phyloP scores from a whole-genome alignment of 108 stramenopile genomes.

The Cyclotella baltica region DNA sequence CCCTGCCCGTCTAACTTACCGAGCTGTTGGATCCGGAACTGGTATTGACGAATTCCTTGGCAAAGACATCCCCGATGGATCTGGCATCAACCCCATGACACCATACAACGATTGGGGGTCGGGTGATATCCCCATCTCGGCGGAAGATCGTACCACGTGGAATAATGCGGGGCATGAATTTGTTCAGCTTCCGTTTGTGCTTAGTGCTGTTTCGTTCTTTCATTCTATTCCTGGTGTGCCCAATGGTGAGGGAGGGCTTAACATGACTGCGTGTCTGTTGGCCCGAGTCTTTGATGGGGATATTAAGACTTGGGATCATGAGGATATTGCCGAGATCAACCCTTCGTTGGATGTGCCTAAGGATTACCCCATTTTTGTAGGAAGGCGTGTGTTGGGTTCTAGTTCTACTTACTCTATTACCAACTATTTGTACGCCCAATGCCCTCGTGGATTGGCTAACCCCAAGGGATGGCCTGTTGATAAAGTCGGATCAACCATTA shows the following conservation, averaged over 20 bases:
- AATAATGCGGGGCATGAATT: constrained; percentile 41
- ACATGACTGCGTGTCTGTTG: constrained; percentile 76
- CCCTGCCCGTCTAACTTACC: constrained; percentile 81
- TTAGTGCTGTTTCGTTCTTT: constrained; percentile 82
- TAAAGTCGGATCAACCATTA: constrained; percentile 48
- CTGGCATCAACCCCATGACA: constrained; percentile 19
- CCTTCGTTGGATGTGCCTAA: constrained; percentile 21
- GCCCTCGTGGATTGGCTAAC: constrained; percentile 46
- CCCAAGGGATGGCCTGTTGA: constrained; percentile 71
- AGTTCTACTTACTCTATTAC: constrained; percentile 75
- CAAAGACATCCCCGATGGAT: constrained; percentile 38
- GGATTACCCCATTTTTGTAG: constrained; percentile 66
- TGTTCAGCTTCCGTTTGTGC: constrained; percentile 79
- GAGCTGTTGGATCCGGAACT: constrained; percentile 84
- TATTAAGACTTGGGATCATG: constrained; percentile 77
- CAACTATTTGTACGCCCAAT: constrained; percentile 48
- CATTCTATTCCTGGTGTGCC: constrained; percentile 72
- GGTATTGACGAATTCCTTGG: constrained; percentile 83
- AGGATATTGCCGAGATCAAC: constrained; percentile 58
- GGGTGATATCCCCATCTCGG: constrained; percentile 81
- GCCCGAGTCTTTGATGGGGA: constrained; percentile 77
- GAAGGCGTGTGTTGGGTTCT: constrained; percentile 74
- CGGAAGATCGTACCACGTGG: constrained; percentile 50
- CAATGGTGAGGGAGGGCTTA: constrained; percentile 53
- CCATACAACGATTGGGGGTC: constrained; percentile 74